Evolutionary conservation across 1,284 basidiomycete species (phyloP).

Genomic region (Ganoderma leucocontextum): DNA sequence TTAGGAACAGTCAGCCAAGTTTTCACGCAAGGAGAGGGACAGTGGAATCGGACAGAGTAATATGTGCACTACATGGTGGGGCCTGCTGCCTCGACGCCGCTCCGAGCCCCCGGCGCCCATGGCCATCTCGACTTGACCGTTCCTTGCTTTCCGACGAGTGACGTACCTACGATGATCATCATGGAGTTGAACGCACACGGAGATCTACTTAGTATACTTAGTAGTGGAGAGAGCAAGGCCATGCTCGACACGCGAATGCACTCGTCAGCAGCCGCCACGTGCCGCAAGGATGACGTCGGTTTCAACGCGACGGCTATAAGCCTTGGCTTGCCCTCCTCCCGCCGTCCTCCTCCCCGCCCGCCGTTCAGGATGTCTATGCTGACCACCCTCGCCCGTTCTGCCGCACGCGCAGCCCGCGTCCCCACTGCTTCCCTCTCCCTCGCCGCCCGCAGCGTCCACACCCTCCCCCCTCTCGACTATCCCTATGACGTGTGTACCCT

Average conservation of each 20-base stretch:
- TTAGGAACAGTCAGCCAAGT: no score
- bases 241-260: neutral
- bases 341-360: neutral
- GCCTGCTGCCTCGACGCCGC: no score
- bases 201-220: no score
- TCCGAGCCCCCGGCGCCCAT: no score
- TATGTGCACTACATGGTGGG: no score
- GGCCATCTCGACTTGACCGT: no score
- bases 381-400: conserved; percentile 32
- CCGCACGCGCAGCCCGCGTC: conserved; percentile 26
- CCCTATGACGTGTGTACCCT: conserved; percentile 65
- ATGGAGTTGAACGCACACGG: neutral
- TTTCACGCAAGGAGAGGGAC: no score
- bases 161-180: neutral
- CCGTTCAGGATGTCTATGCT: conserved; percentile 34
- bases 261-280: neutral
- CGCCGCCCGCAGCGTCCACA: conserved; percentile 49
- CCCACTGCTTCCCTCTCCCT: conserved; percentile 31
- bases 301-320: neutral
- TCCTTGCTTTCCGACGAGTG: no score
- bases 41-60: no score
- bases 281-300: neutral
- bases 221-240: neutral
- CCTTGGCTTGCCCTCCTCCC: neutral
- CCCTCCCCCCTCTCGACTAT: conserved; percentile 87